A percentile compares a stretch with the other conserved stretches of the same genome.
phyloP scores from a whole-genome alignment of 2,329 filamentous ascomycete genomes.

The Colletotrichum caudatum region DNA sequence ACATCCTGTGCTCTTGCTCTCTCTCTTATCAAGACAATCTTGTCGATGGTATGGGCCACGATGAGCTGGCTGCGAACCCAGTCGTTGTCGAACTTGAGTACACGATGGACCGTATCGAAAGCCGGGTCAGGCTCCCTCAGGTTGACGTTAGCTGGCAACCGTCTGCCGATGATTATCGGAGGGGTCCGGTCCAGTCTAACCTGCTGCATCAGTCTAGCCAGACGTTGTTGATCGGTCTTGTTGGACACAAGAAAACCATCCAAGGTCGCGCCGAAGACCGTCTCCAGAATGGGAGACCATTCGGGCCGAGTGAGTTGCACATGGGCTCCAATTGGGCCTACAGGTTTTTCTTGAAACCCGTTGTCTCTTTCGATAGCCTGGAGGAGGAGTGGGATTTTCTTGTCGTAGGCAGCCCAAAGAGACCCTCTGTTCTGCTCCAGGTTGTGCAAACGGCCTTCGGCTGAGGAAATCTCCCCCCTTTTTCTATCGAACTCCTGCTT shows the following conservation, averaged over 20 bases:
- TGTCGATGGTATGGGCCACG: slow-evolving; percentile 85
- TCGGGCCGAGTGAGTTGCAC: slow-evolving; percentile 81
- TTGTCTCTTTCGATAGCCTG: slow-evolving; percentile 75
- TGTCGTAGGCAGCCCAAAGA: slow-evolving; percentile 73
- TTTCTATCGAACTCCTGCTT: slow-evolving; percentile 29
- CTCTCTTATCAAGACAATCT: slow-evolving; percentile 80
- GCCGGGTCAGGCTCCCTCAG: slow-evolving; percentile 78
- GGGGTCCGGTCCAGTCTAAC: slow-evolving; percentile 58
- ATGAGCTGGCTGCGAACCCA: slow-evolving; percentile 84
- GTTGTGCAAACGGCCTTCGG: slow-evolving; percentile 29
- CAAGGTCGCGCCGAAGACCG: slow-evolving; percentile 75
- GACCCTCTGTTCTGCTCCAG: slow-evolving; percentile 55
- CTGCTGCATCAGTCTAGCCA: slow-evolving; percentile 74
- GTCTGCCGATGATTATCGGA: slow-evolving; percentile 74
- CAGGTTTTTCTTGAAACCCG: slow-evolving; percentile 76
- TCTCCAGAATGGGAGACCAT: slow-evolving; percentile 88
- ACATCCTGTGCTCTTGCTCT: slow-evolving; percentile 74
- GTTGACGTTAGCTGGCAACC: slow-evolving; percentile 66
- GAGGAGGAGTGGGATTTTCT: slow-evolving; percentile 72
- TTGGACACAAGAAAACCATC: slow-evolving; percentile 85
- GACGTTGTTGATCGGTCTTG: slow-evolving; percentile 78
- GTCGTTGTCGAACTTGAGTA: slow-evolving; percentile 84
- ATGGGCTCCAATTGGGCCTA: slow-evolving; percentile 86
- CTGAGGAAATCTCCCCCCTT: slow-evolving; percentile 42
- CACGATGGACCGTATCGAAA: slow-evolving; percentile 83